Conservation (phyloP, 2,329 filamentous ascomycete genomes). For the Curvularia sp. region DNA sequence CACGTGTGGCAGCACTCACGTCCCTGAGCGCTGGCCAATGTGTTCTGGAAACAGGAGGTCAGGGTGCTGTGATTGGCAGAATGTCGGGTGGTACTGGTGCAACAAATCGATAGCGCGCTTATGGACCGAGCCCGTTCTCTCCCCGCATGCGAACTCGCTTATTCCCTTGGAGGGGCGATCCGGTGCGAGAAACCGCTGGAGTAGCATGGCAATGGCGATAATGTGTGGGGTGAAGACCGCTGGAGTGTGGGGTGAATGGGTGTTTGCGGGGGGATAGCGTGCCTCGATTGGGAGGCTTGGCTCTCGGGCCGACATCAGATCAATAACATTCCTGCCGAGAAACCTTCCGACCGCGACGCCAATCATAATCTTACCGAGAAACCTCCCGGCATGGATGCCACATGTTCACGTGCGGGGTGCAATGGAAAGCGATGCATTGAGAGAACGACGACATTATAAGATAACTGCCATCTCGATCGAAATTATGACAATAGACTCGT, state of each 20-base stretch:
- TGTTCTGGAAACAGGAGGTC: not conserved
- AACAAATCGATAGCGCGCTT: conserved; percentile 13
- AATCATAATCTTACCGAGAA: conserved; percentile 15
- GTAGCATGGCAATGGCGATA: not conserved
- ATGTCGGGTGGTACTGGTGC: conserved; percentile 28
- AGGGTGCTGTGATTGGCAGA: conserved; percentile 21
- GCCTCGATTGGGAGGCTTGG: not conserved
- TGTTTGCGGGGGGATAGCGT: conserved; percentile 11
- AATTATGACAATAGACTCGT: conserved; percentile 5
- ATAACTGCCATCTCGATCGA: conserved; percentile 11
- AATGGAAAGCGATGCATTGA: not conserved
- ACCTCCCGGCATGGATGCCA: not conserved
- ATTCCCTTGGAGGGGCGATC: conserved; percentile 9
- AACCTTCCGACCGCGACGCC: not conserved
- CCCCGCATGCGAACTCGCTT: conserved; percentile 22
- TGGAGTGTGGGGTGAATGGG: conserved; percentile 6
- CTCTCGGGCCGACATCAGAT: conserved; percentile 24
- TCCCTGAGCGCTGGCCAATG: not conserved
- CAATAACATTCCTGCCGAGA: conserved; percentile 18
- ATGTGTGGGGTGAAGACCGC: not conserved
- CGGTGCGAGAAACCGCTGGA: conserved; percentile 3
- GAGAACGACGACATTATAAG: conserved; percentile 13
- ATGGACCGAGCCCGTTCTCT: conserved; percentile 13
- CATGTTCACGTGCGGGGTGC: not conserved
- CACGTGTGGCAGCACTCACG: conserved; percentile 6